These are phyloP conservation scores for Calamus simplicifolius DNA, from an alignment of 176 grass and related monocot species.

Conservation along the genomic window DNA sequence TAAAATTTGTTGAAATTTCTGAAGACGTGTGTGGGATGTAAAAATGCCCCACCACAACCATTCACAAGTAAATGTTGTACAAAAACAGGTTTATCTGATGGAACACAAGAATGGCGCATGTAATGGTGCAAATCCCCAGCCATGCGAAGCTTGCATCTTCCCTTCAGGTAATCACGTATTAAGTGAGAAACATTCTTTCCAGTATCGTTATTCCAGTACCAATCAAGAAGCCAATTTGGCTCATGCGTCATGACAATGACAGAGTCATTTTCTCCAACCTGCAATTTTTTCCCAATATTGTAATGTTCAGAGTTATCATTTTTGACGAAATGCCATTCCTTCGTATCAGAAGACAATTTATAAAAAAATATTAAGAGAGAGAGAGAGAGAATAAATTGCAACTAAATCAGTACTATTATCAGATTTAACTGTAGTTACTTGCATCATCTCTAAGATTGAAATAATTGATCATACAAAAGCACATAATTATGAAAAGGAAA, in stretches of 20 bases:
- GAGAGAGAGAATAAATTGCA: no score
- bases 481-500: no score
- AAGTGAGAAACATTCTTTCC: slow-evolving; percentile 78
- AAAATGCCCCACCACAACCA: slow-evolving; percentile 93
- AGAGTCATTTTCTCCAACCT: slow-evolving; percentile 76
- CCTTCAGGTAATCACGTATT: slow-evolving; percentile 76
- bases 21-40: slow-evolving; percentile 97
- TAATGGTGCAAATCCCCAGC: slow-evolving; percentile 99
- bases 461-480: no score
- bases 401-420: no score
- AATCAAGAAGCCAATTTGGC: slow-evolving; percentile 97
- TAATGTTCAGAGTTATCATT: slow-evolving; percentile 7
- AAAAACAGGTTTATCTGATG: slow-evolving; percentile 46
- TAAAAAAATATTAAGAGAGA: no score
- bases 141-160: slow-evolving; percentile 82
- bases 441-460: no score
- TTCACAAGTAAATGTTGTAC: slow-evolving; percentile 93
- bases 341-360: no score
- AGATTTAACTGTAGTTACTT: no score
- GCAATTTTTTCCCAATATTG: slow-evolving; percentile 24
- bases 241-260: slow-evolving; percentile 95
- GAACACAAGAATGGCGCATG: slow-evolving; percentile 77
- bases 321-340: no score
- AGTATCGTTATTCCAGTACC: slow-evolving; percentile 81
- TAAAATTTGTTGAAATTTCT: slow-evolving; percentile 62